Percentiles rank a stretch among this genome's conserved stretches.
phyloP scores from a whole-genome alignment of 2,329 filamentous ascomycete species.

The Dactylellina parvicollis region DNA sequence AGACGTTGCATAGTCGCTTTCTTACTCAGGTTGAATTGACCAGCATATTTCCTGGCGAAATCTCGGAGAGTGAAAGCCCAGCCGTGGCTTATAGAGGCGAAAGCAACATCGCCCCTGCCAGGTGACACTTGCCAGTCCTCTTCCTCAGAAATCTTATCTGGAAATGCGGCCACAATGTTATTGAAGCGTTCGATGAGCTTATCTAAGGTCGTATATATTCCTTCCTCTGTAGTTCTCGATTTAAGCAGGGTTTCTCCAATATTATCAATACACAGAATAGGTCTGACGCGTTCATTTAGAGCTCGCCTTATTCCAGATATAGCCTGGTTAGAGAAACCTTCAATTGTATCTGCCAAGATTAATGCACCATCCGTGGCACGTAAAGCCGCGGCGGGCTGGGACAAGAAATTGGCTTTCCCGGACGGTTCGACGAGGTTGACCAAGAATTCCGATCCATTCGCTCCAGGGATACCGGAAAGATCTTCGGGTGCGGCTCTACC shows the following conservation, averaged over 20 bases:
- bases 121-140: conserved; percentile 95
- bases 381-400: conserved; percentile 97
- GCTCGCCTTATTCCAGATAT: conserved; percentile 99
- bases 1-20: conserved; percentile 99
- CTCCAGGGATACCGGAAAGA: too few relatives aligned
- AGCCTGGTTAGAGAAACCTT: conserved; percentile 99
- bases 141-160: conserved; percentile 89
- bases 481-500: conserved; percentile 65
- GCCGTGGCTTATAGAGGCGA: conserved; percentile 99
- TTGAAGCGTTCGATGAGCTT: conserved; percentile 99
- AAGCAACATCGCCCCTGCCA: conserved; percentile 95
- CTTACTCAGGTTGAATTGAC: conserved; percentile 99
- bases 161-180: conserved; percentile 99
- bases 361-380: conserved; percentile 99
- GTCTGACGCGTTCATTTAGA: conserved; percentile 99
- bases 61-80: conserved; percentile 99
- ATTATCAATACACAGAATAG: conserved; percentile 99
- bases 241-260: conserved; percentile 99
- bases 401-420: conserved; percentile 99
- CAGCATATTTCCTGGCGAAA: conserved; percentile 93
- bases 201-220: conserved; percentile 99
- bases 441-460: conserved; percentile 93
- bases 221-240: conserved; percentile 97
- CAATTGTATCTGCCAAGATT: conserved; percentile 98
- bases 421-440: conserved; percentile 99